Evolutionary conservation across 345 rosid species (phyloP).

Genomic region (Citrus sinensis): DNA sequence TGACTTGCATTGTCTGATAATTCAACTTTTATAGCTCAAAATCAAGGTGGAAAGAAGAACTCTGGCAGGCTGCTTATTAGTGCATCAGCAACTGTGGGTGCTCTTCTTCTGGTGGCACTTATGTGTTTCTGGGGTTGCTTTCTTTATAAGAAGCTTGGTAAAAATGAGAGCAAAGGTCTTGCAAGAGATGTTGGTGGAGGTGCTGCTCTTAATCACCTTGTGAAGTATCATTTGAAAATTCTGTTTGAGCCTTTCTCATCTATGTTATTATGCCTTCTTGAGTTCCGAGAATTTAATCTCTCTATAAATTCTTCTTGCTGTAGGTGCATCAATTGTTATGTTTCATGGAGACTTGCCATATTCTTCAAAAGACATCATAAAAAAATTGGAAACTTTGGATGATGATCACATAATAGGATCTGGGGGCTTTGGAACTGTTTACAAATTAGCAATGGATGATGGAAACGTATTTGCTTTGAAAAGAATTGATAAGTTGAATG

Average conservation of each 20-base stretch:
- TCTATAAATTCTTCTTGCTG: slow-evolving; percentile 17
- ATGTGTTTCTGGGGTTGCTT: slow-evolving; percentile 99
- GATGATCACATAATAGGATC: slow-evolving; percentile 87
- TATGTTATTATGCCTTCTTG: neutral
- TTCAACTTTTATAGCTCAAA: slow-evolving; percentile 46
- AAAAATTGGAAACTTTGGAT: slow-evolving; percentile 75
- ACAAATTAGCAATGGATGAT: slow-evolving; percentile 96
- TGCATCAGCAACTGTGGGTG: slow-evolving; percentile 95
- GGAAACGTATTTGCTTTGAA: slow-evolving; percentile 90
- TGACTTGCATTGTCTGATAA: slow-evolving; percentile 14
- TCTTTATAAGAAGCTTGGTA: slow-evolving; percentile 93
- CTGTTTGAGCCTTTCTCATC: slow-evolving; percentile 1
- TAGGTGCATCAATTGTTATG: slow-evolving; percentile 98
- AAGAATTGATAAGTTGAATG: slow-evolving; percentile 82
- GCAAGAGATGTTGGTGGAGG: slow-evolving; percentile 94
- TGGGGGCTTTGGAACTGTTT: slow-evolving; percentile 97
- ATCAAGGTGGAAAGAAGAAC: slow-evolving; percentile 61
- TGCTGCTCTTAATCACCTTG: slow-evolving; percentile 27
- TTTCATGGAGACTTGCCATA: slow-evolving; percentile 98
- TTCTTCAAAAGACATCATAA: slow-evolving; percentile 92
- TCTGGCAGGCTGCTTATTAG: slow-evolving; percentile 81
- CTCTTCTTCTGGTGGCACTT: slow-evolving; percentile 93
- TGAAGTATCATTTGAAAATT: slow-evolving; percentile 14
- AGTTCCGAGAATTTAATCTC: slow-evolving; percentile 10
- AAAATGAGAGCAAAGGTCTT: slow-evolving; percentile 64